Evolutionary conservation across 2,329 filamentous ascomycete species (phyloP).

Genomic region (Ceratocystis eucalypticola): DNA sequence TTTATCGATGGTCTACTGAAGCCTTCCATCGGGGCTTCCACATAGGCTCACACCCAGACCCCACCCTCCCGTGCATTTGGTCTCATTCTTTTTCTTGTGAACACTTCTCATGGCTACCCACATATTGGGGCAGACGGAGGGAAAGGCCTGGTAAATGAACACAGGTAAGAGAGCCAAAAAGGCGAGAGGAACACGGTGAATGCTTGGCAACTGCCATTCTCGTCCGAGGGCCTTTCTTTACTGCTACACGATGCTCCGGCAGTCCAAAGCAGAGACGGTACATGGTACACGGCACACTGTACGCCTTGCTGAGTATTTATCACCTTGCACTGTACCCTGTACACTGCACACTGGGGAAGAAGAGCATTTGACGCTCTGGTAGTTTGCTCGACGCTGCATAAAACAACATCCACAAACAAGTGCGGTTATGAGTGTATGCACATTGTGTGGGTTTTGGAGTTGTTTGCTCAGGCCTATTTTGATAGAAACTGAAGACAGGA

Average conservation of each 20-base stretch:
- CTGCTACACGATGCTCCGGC: not conserved
- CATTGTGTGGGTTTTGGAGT: not conserved
- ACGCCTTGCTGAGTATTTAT: not conserved
- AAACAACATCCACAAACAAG: not conserved
- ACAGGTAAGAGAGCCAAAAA: not conserved
- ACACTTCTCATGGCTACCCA: not conserved
- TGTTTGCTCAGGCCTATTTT: not conserved
- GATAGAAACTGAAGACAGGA: not conserved
- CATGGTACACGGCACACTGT: not conserved
- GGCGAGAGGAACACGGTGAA: not conserved
- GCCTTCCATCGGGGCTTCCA: not conserved
- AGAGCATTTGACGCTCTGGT: not conserved
- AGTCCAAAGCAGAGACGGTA: not conserved
- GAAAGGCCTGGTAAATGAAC: not conserved
- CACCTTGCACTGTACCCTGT: not conserved
- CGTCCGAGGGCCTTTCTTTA: slow-evolving; percentile 3
- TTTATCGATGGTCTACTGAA: not conserved
- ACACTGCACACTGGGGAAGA: not conserved
- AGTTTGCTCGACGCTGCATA: not conserved
- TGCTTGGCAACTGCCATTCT: not conserved
- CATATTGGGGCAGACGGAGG: not conserved
- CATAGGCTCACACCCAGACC: not conserved
- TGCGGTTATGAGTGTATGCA: not conserved
- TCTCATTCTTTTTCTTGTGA: not conserved
- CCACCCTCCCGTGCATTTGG: not conserved